A percentile compares a stretch with the other conserved stretches of the same genome.
Evolutionary conservation across 352 stramenopile genomes (phyloP).

Genomic region (Globisporangium yorkense): DNA sequence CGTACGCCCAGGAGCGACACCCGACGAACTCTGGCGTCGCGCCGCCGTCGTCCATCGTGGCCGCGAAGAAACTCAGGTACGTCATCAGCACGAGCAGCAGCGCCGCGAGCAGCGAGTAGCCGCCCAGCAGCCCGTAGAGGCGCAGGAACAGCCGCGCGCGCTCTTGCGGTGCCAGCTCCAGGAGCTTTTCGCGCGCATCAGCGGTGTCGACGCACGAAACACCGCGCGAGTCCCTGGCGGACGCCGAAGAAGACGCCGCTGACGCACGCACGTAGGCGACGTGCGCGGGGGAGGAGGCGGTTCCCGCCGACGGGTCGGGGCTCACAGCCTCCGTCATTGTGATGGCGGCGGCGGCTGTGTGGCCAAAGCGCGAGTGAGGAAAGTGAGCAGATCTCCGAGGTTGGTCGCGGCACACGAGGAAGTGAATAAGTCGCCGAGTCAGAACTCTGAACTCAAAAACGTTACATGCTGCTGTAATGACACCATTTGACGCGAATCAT

Average conservation of each 20-base stretch:
- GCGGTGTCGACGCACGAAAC: constrained; percentile 9
- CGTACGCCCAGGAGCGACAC: constrained; percentile 64
- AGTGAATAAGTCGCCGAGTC: too few relatives aligned
- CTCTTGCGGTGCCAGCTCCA: constrained; percentile 1
- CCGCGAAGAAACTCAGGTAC: constrained; percentile 76
- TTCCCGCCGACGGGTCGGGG: background rate
- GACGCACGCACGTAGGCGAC: constrained; percentile 7
- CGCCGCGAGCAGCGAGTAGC: constrained; percentile 44
- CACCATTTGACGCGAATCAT: too few relatives aligned
- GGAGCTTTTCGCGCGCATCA: constrained; percentile 12
- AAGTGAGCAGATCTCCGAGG: too few relatives aligned
- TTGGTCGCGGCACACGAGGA: too few relatives aligned
- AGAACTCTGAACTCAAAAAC: too few relatives aligned
- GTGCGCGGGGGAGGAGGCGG: background rate
- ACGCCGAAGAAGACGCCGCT: background rate
- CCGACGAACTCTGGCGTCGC: constrained; percentile 45
- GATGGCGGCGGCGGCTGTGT: background rate
- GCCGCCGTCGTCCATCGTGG: constrained; percentile 40
- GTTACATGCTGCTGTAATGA: too few relatives aligned
- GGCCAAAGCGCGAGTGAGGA: too few relatives aligned
- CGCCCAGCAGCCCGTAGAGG: constrained; percentile 24
- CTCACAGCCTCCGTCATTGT: background rate
- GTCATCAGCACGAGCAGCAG: constrained; percentile 46
- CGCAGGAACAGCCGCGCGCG: constrained; percentile 14
- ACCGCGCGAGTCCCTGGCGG: background rate